Conservation (phyloP, 768 basidiomycete species). For the Auricularia sp. region DNA sequence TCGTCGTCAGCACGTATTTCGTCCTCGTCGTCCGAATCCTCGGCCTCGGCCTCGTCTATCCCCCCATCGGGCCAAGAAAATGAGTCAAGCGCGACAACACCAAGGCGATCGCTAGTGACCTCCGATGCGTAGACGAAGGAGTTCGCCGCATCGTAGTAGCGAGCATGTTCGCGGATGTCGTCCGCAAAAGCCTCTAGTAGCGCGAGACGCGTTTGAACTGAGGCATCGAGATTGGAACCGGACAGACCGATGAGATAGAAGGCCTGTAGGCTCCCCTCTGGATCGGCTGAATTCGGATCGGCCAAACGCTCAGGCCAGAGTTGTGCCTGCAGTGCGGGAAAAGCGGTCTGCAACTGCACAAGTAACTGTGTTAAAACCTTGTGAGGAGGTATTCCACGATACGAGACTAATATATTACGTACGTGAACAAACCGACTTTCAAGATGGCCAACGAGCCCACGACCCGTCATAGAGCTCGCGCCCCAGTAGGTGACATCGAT, state of each 20-base stretch:
- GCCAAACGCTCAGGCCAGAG: slow-evolving; percentile 15
- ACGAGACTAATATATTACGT: slow-evolving; percentile 1
- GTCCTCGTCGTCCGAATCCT: slow-evolving; percentile 8
- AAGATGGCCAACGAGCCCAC: slow-evolving; percentile 13
- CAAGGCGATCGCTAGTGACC: not conserved
- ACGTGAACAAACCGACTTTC: slow-evolving; percentile 15
- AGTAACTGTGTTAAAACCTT: slow-evolving; percentile 8
- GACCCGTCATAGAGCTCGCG: slow-evolving; percentile 10
- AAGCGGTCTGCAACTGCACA: slow-evolving; percentile 10
- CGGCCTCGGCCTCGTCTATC: slow-evolving; percentile 5
- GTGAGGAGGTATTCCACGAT: not conserved
- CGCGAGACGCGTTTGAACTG: not conserved
- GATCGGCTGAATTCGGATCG: slow-evolving; percentile 3
- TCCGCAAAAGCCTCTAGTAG: slow-evolving; percentile 11
- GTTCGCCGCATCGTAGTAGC: slow-evolving; percentile 11
- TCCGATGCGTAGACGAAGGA: slow-evolving; percentile 8
- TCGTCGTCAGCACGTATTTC: slow-evolving; percentile 2
- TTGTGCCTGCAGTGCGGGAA: slow-evolving; percentile 5
- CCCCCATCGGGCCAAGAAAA: slow-evolving; percentile 12
- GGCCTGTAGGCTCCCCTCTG: slow-evolving; percentile 5
- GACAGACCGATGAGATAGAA: slow-evolving; percentile 16
- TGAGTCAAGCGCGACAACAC: slow-evolving; percentile 5
- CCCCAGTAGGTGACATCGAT: slow-evolving; percentile 15
- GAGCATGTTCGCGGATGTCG: slow-evolving; percentile 8
- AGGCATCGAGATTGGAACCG: slow-evolving; percentile 3